Evolutionary conservation across 140 eudicot species (phyloP).

Genomic region (Ambrosia hybrid): DNA sequence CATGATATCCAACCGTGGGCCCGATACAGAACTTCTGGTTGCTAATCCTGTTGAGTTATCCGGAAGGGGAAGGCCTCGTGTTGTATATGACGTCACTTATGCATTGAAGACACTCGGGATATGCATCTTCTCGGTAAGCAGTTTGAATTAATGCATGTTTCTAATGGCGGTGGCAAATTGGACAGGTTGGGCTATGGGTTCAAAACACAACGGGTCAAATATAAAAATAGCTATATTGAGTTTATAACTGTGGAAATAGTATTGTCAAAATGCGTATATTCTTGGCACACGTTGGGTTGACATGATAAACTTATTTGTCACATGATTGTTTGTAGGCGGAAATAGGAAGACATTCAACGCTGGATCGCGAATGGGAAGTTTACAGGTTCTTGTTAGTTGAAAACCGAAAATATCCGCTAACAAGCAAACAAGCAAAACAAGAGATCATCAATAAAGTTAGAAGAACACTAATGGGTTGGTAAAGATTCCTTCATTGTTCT

Average conservation of each 20-base stretch:
- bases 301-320: not conserved
- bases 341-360: slow-evolving; percentile 62
- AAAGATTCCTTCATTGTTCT: slow-evolving; percentile 16
- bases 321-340: slow-evolving; percentile 57
- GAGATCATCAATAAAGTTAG: slow-evolving; percentile 62
- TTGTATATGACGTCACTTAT: slow-evolving; percentile 78
- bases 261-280: not conserved
- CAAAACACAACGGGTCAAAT: no score
- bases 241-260: no score
- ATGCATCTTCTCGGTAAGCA: slow-evolving; percentile 79
- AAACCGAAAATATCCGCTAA: slow-evolving; percentile 45
- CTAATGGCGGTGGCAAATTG: not conserved
- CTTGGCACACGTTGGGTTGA: not conserved
- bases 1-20: slow-evolving; percentile 81
- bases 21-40: slow-evolving; percentile 85
- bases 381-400: slow-evolving; percentile 71
- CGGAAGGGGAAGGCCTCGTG: slow-evolving; percentile 96
- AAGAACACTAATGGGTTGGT: slow-evolving; percentile 64
- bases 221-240: no score
- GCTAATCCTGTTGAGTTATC: slow-evolving; percentile 92
- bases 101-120: slow-evolving; percentile 73
- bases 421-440: slow-evolving; percentile 45
- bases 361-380: slow-evolving; percentile 82
- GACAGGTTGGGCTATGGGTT: no score
- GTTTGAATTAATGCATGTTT: not conserved